Conservation (phyloP, 192 early-diverging fungal genomes). For the Coemansia sp. region DNA sequence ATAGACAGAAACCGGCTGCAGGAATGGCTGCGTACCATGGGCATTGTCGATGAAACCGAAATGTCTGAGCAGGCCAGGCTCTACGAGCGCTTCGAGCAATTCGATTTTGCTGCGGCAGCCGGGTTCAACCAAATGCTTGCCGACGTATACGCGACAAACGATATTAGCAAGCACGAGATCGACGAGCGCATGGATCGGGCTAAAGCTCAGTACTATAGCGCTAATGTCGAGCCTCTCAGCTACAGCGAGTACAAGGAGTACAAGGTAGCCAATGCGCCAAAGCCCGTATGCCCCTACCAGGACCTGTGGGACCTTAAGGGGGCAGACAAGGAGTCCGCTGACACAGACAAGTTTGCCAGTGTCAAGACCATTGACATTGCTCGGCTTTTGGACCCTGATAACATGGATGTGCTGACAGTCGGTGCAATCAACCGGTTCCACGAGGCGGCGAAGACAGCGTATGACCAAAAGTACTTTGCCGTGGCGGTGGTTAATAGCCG, state of each 20-base stretch:
- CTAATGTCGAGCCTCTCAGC: slow-evolving; percentile 16
- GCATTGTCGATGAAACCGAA: slow-evolving; percentile 15
- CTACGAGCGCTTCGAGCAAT: slow-evolving; percentile 38
- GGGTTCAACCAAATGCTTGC: slow-evolving; percentile 36
- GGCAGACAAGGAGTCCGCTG: slow-evolving; percentile 1
- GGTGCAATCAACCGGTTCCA: slow-evolving; percentile 6
- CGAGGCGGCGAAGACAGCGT: slow-evolving; percentile 5
- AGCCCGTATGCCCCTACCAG: slow-evolving; percentile 46
- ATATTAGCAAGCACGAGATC: slow-evolving; percentile 19
- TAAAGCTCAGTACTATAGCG: slow-evolving; percentile 37
- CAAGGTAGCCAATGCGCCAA: slow-evolving; percentile 21
- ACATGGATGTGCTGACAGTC: slow-evolving; percentile 13
- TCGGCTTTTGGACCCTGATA: neutral
- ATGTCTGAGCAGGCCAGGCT: slow-evolving; percentile 1
- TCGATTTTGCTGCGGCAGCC: slow-evolving; percentile 32
- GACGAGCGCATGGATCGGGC: slow-evolving; percentile 36
- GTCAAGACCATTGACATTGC: slow-evolving; percentile 32
- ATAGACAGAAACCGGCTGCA: slow-evolving; percentile 19
- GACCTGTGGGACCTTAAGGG: slow-evolving; percentile 36
- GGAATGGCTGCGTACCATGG: slow-evolving; percentile 40
- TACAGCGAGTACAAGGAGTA: slow-evolving; percentile 19
- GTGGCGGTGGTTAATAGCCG: slow-evolving; percentile 22
- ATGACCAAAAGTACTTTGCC: slow-evolving; percentile 16
- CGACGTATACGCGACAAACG: slow-evolving; percentile 15
- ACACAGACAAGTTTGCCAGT: slow-evolving; percentile 10